Conservation (phyloP, 2,329 filamentous ascomycete genomes). For the Conoideocrella luteorostrata region DNA sequence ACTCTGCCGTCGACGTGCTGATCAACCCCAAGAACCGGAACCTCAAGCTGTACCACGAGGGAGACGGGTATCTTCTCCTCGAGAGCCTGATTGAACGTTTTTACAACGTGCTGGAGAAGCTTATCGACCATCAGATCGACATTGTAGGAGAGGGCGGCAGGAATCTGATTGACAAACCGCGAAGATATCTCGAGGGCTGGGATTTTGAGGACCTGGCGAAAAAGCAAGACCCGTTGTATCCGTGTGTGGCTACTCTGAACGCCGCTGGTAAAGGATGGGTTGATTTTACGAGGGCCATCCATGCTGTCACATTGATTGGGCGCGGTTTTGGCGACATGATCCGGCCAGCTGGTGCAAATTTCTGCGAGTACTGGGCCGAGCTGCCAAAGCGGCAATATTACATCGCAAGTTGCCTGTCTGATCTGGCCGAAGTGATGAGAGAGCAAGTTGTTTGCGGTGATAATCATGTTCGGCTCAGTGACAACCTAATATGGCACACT, state of each 20-base stretch:
- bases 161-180: constrained; percentile 5
- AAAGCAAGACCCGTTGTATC: constrained; percentile 11
- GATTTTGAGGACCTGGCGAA: constrained; percentile 21
- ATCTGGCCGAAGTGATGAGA: too few relatives aligned
- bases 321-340: constrained; percentile 15
- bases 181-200: constrained; percentile 23
- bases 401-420: too few relatives aligned
- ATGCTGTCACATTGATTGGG: constrained; percentile 17
- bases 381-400: not conserved
- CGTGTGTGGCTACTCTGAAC: constrained; percentile 14
- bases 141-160: constrained; percentile 9
- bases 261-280: constrained; percentile 15
- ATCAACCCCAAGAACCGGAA: not conserved
- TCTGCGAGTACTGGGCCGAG: too few relatives aligned
- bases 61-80: too few relatives aligned
- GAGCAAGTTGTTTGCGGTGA: too few relatives aligned
- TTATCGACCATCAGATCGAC: not conserved
- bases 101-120: not conserved
- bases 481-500: not conserved
- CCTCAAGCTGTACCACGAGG: not conserved
- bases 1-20: not conserved
- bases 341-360: too few relatives aligned
- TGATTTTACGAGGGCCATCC: constrained; percentile 16
- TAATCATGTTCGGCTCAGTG: too few relatives aligned
- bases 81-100: not conserved